A percentile compares a stretch with the other conserved stretches of the same genome.
Conservation (phyloP, 345 rosid species). For the Ceriops tagal region DNA sequence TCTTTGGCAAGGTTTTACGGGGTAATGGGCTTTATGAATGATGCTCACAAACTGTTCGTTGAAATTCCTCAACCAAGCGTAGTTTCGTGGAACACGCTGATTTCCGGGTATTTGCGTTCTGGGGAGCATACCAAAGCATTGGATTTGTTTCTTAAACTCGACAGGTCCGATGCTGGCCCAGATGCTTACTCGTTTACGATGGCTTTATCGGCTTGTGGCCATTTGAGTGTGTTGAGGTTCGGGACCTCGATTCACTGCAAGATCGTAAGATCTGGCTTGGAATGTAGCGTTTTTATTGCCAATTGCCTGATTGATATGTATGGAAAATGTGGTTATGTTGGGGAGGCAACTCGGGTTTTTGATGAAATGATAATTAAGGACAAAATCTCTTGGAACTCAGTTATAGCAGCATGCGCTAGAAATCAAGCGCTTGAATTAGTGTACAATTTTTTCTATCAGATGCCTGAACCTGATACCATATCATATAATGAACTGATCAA, state of each 20-base stretch:
- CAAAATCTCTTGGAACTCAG: constrained; percentile 74
- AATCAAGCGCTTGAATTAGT: constrained; percentile 53
- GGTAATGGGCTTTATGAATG: constrained; percentile 26
- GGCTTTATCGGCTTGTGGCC: constrained; percentile 64
- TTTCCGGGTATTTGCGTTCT: constrained; percentile 50
- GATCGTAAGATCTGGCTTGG: constrained; percentile 52
- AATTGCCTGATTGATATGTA: constrained; percentile 85
- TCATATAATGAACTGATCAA: constrained; percentile 68
- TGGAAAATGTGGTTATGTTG: constrained; percentile 64
- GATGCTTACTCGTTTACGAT: constrained; percentile 61
- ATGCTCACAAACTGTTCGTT: constrained; percentile 55
- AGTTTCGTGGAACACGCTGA: constrained; percentile 73
- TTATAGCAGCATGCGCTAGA: constrained; percentile 67
- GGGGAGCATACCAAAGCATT: constrained; percentile 49
- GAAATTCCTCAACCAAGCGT: constrained; percentile 72
- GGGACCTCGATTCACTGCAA: constrained; percentile 59
- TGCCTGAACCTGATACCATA: constrained; percentile 66
- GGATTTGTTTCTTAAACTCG: constrained; percentile 49
- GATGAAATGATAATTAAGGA: constrained; percentile 48
- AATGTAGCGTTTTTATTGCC: constrained; percentile 38
- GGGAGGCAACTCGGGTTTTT: constrained; percentile 52
- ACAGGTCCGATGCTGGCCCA: constrained; percentile 39
- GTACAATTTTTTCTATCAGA: constrained; percentile 40
- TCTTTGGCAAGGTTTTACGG: constrained; percentile 50
- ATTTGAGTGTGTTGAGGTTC: constrained; percentile 27